Evolutionary conservation across 2,329 filamentous ascomycete genomes (phyloP).

Genomic region (Calonectria pseudoreteaudii): DNA sequence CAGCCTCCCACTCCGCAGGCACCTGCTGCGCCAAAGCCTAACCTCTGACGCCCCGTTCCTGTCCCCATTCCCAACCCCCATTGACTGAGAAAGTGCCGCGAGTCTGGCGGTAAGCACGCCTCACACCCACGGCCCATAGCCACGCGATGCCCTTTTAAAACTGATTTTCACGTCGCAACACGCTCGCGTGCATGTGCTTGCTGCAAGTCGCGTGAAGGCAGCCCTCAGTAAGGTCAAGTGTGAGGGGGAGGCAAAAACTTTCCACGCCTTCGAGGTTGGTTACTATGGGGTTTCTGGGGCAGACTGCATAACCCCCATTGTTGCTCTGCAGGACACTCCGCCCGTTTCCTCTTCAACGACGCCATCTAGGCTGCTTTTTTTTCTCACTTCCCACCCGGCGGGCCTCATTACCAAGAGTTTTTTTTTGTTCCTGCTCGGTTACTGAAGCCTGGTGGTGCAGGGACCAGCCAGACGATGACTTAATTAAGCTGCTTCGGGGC

Average conservation of each 20-base stretch:
- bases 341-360: constrained; percentile 37
- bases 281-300: constrained; percentile 33
- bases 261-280: constrained; percentile 31
- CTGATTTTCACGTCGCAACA: constrained; percentile 42
- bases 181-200: constrained; percentile 44
- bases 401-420: constrained; percentile 8
- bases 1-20: constrained; percentile 30
- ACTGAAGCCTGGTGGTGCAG: constrained; percentile 22
- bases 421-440: neutral
- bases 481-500: constrained; percentile 32
- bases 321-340: constrained; percentile 25
- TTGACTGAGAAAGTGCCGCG: constrained; percentile 36
- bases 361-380: constrained; percentile 31
- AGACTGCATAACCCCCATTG: constrained; percentile 32
- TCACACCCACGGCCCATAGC: constrained; percentile 20
- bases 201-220: constrained; percentile 44
- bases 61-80: constrained; percentile 38
- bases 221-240: constrained; percentile 30
- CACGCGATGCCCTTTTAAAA: constrained; percentile 32
- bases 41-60: constrained; percentile 35
- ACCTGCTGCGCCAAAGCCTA: constrained; percentile 30
- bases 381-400: constrained; percentile 21
- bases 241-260: constrained; percentile 36
- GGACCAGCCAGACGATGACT: constrained; percentile 33
- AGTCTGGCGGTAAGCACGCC: constrained; percentile 35